Percentiles rank a stretch among this genome's conserved stretches.
phyloP scores from a whole-genome alignment of 164 flowering plant species.

The Liquidambar formosana region DNA sequence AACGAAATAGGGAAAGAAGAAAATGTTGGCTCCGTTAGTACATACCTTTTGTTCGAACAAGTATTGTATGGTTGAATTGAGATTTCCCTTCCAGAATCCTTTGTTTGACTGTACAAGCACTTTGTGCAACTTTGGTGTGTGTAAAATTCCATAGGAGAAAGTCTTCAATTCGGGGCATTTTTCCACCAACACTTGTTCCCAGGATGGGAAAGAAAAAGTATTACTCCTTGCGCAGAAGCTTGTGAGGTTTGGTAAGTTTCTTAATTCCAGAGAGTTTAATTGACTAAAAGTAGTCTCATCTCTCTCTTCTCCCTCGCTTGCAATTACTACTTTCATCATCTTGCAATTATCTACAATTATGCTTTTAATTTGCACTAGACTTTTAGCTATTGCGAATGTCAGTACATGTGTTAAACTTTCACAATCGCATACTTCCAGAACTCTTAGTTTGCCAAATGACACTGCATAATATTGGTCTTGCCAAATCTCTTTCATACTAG shows the following conservation, averaged over 20 bases:
- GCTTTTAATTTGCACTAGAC: neutral
- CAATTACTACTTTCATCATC: too few species aligned
- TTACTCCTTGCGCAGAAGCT: neutral
- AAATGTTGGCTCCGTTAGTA: too few species aligned
- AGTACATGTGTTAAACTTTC: neutral
- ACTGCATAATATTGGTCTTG: too few species aligned
- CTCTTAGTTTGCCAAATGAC: too few species aligned
- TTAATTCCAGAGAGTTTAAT: neutral
- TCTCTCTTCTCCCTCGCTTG: neutral
- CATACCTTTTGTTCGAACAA: too few species aligned
- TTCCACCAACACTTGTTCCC: neutral
- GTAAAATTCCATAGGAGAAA: neutral
- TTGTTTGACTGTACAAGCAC: neutral
- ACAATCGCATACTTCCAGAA: neutral
- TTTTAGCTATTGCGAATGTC: neutral
- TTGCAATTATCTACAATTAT: neutral
- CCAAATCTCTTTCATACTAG: too few species aligned
- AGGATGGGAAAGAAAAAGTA: neutral
- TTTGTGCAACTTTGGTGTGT: neutral
- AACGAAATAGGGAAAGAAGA: too few species aligned
- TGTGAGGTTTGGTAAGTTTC: neutral
- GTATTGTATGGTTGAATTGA: too few species aligned
- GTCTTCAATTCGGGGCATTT: neutral
- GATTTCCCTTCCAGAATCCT: neutral
- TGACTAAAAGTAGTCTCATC: neutral